These are phyloP conservation scores for Protomyces pachydermus DNA, from an alignment of 1,139 yeast genomes.

Conservation along the genomic window DNA sequence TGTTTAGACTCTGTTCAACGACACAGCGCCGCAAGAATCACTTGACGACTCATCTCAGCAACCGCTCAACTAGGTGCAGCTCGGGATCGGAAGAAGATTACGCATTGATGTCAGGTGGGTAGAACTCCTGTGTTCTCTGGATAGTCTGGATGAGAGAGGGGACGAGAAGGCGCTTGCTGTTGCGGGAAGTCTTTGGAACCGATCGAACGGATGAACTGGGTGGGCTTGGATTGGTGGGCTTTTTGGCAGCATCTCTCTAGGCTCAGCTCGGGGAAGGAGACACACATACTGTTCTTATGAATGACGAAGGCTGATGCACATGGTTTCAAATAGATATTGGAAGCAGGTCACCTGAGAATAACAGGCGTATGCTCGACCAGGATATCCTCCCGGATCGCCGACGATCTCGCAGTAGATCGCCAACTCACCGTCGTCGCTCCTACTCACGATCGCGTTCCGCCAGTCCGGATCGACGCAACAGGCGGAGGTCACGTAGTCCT, in stretches of 20 bases:
- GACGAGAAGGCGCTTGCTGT: background rate
- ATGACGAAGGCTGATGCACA: background rate
- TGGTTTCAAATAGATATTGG: background rate
- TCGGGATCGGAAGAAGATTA: background rate
- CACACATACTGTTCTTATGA: background rate
- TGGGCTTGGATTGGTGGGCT: background rate
- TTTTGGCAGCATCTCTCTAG: too few relatives aligned
- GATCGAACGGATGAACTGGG: background rate
- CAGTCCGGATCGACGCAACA: conserved; percentile 6
- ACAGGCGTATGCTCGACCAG: background rate
- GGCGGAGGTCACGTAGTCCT: conserved; percentile 17
- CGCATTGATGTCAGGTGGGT: background rate
- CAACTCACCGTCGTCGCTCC: conserved; percentile 5
- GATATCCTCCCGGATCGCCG: background rate
- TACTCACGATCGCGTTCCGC: conserved; percentile 21
- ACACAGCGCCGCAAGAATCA: too few relatives aligned
- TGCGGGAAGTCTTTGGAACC: background rate
- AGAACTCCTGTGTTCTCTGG: background rate
- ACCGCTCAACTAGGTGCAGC: too few relatives aligned
- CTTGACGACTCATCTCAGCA: too few relatives aligned
- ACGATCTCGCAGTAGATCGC: conserved; percentile 22
- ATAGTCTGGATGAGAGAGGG: background rate
- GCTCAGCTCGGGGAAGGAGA: background rate
- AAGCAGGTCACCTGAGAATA: background rate
- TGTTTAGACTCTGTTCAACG: too few relatives aligned